A percentile compares a stretch with the other conserved stretches of the same genome.
phyloP scores from a whole-genome alignment of 768 basidiomycete species.

The Rhizopogon rudus region DNA sequence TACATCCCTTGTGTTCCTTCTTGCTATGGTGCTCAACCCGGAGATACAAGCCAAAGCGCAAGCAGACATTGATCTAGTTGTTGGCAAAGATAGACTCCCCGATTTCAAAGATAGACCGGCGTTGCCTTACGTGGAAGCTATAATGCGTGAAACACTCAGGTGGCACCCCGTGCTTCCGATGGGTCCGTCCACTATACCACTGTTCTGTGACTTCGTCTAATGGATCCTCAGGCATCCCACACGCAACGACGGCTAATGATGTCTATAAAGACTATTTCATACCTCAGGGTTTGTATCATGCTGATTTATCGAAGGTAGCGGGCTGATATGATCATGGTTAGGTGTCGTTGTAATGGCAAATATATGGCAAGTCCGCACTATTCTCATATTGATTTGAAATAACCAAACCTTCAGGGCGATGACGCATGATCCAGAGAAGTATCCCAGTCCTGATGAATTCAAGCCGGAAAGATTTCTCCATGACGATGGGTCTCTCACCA shows the following conservation, averaged over 20 bases:
- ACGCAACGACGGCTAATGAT: constrained; percentile 32
- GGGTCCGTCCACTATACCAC: not conserved
- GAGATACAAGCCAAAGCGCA: not conserved
- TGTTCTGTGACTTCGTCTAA: not conserved
- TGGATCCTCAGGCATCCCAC: constrained; percentile 18
- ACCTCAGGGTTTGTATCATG: constrained; percentile 33
- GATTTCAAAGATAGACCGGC: not conserved
- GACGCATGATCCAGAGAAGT: constrained; percentile 30
- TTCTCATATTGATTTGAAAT: not conserved
- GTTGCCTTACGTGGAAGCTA: constrained; percentile 2
- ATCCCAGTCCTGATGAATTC: constrained; percentile 32
- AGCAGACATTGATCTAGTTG: constrained; percentile 4
- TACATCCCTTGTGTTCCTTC: constrained; percentile 1
- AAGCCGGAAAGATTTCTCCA: constrained; percentile 31
- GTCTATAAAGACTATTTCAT: constrained; percentile 43
- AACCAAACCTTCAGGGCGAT: constrained; percentile 22
- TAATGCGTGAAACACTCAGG: not conserved
- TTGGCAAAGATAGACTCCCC: constrained; percentile 4
- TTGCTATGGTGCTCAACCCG: constrained; percentile 1
- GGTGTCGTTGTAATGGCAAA: not conserved
- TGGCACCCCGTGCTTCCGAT: not conserved
- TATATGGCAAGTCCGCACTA: not conserved
- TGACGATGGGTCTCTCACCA: constrained; percentile 10
- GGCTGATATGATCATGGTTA: not conserved
- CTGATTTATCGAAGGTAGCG: not conserved